Percentiles rank a stretch among this genome's conserved stretches.
phyloP scores from a whole-genome alignment of 2,329 filamentous ascomycete genomes.

The Westerdykella aurantiaca region DNA sequence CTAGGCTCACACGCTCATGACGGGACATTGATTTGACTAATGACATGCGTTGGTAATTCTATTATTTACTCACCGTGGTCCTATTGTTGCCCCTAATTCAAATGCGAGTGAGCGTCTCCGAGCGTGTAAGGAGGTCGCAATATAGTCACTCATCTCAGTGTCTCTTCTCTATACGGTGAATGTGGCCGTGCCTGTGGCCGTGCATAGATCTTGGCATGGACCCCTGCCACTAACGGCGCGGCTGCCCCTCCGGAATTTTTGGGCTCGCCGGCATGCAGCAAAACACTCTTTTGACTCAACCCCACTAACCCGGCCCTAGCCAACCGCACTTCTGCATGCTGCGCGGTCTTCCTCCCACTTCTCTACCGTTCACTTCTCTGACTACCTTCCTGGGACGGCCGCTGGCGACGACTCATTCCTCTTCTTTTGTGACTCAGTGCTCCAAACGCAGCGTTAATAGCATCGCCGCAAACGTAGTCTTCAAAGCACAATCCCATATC shows the following conservation, averaged over 20 bases:
- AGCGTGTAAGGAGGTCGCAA: too few relatives aligned
- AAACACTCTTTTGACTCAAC: slow-evolving; percentile 21
- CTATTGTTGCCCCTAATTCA: too few relatives aligned
- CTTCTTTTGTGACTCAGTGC: slow-evolving; percentile 24
- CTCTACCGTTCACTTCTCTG: slow-evolving; percentile 22
- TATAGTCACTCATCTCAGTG: too few relatives aligned
- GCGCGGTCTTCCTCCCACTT: slow-evolving; percentile 14
- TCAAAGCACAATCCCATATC: slow-evolving; percentile 4
- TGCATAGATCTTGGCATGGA: not conserved
- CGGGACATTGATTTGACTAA: too few relatives aligned
- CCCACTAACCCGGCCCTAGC: slow-evolving; percentile 6
- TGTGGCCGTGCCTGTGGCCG: too few relatives aligned
- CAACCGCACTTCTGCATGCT: slow-evolving; percentile 24
- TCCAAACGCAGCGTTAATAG: not conserved
- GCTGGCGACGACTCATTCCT: slow-evolving; percentile 27
- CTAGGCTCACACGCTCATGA: too few relatives aligned
- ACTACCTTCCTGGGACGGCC: slow-evolving; percentile 19
- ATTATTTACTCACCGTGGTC: too few relatives aligned
- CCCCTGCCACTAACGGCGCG: slow-evolving; percentile 1
- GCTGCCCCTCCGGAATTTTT: slow-evolving; percentile 23
- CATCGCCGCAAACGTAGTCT: slow-evolving; percentile 5
- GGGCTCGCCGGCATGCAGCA: slow-evolving; percentile 15
- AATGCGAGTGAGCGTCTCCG: too few relatives aligned
- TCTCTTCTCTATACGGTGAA: too few relatives aligned
- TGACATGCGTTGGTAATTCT: too few relatives aligned